Base-by-base conservation (phyloP, 2,329 filamentous ascomycete species). In the Onygena corvina region DNA sequence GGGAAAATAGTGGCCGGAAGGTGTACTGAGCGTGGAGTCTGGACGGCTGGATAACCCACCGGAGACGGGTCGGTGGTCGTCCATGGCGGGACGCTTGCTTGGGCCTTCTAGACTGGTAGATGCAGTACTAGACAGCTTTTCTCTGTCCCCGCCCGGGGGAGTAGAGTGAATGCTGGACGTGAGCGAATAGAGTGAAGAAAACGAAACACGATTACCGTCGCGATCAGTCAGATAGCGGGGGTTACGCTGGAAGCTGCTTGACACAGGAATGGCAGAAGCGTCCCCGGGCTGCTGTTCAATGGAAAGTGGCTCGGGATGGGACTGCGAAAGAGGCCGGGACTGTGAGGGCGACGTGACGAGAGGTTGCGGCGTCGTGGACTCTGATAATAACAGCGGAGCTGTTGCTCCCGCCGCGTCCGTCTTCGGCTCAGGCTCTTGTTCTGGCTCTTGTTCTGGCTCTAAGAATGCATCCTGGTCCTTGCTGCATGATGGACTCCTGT, bases 111-210 rank as follows among this genome's bases (percentile, higher is more conserved):
- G 46, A 52, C 52, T 54, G 45, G 52, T 50, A n/a, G 57, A 54
- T 54, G 57, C 52, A 49, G 55, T 51, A 49, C 55, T 57, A 27
- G 54, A 52, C 45, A 57, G 49, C 54, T 57, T 53, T 49, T 60
- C 56, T 27, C 36, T 42, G 16, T 42, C 36, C 14, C 36, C 36
- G 4, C n/a, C n/a, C 60, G 61, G 38, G 5, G 47, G 40, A 18
- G 42, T n/a, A 47, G 54, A 53, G 47, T 54, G 25, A 20, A 53
- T 33, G 49, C 48, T 56, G 11, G 54, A 56, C 42, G 53, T 56
- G 14, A 61, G 67, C 27, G 83, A 86, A 60, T 84, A 83, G 46
- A 86, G 69, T 0, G 84, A 89, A 5, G 82, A 85, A 52, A 83
- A 76, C 20, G 84, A 88, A 61, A 84, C 72, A 46, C 84, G 79